Base-by-base conservation (phyloP, 345 rosid genomes). In the Citrus cavaleriei region DNA sequence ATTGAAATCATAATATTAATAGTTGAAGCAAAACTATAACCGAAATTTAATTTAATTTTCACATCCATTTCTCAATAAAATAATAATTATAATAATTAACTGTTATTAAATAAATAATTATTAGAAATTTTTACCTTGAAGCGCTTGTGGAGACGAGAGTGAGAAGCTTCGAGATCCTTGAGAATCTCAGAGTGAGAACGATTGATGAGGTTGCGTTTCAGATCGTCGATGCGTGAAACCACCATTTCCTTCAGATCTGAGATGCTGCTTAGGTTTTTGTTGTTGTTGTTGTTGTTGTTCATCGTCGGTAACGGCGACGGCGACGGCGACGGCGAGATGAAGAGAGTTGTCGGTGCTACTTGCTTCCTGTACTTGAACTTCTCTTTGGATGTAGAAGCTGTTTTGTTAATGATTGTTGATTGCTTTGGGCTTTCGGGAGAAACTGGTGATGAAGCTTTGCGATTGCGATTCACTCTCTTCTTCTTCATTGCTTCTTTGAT, bases 121-220 rank as follows among this genome's bases (percentile, higher is more conserved):
- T 28, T 63, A 63, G 35, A 54, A 46, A 46, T 3, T 61, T 5
- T 27, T 2, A 84, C 93, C 91, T 90, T 86, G 84, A 81, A 81
- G 77, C 90, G 89, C 82, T 90, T 90, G 30, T 85, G 85, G 81
- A 90, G 86, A 60, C 90, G 88, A 64, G 89, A 83, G 61, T 78
- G 85, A 77, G 89, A 85, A 34, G 91, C 87, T 37, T 90, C 88
- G 60, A 88, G 79, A 61, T 88, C 91, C 75, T 85, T 81, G 77
- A 88, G 80, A 73, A 90, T 88, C 87, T 81, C 85, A 2, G 90
- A 83, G 78, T 89, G 89, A 60, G 90, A 90, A 40, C 75, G 80
- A 49, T 88, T 85, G 76, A 86, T 79, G 74, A 85, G 83, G 60
- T 80, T 77, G 70, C 78, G 74, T 84, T 88, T 89, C 63, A 86